Evolutionary conservation across 176 grass and related monocot species (phyloP).

Genomic region (Zoysia pacifica): DNA sequence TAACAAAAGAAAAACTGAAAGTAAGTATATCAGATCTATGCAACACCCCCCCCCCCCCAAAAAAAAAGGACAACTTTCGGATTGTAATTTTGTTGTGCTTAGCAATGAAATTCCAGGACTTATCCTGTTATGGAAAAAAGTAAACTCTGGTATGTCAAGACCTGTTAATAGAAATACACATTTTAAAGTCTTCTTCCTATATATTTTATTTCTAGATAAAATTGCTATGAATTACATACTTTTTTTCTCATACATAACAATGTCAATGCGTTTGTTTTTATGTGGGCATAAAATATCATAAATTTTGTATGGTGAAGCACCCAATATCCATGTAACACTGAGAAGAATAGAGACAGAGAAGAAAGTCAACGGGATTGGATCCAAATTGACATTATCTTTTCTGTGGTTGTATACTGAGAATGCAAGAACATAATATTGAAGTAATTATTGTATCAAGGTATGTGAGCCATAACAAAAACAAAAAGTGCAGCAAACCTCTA

Average conservation of each 20-base stretch:
- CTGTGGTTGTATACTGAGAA: not conserved
- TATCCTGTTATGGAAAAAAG: too few relatives aligned
- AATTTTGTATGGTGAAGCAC: not conserved
- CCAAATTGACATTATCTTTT: not conserved
- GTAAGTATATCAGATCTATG: slow-evolving; percentile 9
- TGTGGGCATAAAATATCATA: not conserved
- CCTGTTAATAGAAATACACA: not conserved
- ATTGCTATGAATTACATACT: not conserved
- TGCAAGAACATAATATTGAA: not conserved
- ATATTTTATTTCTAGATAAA: slow-evolving; percentile 4
- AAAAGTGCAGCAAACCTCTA: slow-evolving; percentile 58
- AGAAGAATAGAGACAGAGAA: not conserved
- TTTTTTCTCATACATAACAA: not conserved
- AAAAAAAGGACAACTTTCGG: too few relatives aligned
- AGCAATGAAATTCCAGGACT: too few relatives aligned
- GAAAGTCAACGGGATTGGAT: not conserved
- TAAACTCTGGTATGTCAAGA: too few relatives aligned
- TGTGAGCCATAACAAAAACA: not conserved
- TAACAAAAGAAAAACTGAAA: not conserved
- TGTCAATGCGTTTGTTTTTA: too few relatives aligned
- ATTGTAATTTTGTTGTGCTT: too few relatives aligned
- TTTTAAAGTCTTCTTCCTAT: not conserved
- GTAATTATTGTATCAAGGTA: not conserved
- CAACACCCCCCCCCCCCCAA: too few relatives aligned
- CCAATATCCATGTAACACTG: not conserved